Evolutionary conservation across 2,329 filamentous ascomycete genomes (phyloP), one percentile per base, ranked within the genome.

Genomic region (Fusarium torulosum): DNA sequence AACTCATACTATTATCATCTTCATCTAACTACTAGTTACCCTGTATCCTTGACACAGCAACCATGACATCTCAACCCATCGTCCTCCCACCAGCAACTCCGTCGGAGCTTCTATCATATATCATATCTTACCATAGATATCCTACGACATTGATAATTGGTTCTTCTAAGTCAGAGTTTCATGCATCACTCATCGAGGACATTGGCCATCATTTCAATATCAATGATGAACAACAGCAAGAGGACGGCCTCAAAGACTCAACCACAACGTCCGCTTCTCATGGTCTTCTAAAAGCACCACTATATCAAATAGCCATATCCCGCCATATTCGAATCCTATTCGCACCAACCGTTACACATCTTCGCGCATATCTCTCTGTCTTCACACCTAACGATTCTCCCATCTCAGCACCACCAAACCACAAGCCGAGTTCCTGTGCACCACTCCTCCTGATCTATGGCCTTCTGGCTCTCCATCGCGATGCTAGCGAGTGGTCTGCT

Each of bases 81-180:
- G 79, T 88, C 41, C 77, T 89, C 54, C 79, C 85, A 9, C 84
- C 87, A 37, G 80, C 83, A 20, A 81, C 84, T 4, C 88, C 85
- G 7, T 83, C 84, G 10, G 84, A 90, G 71, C 82, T 97, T 43
- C 82, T 97, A 46, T 81, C 85, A 52, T 85, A 89, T 74, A 78
- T 95, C 52, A 78, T 95, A 53, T 77, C 84, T 6, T 77, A 83
- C 38, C 84, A 89, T 59, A 70, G 76, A 5, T 77, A 86, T 54
- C 86, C 87, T 4, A 90, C 89, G 1, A 91, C 88, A 0, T 77
- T 97, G 44, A 77, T 97, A 60, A 80, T 97, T 64, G 94, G 93
- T 77, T 88, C 85, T 17, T 82, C 87, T 1, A 87, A 86, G 59
- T 79, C 85, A 1, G 82, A 84, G 3, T 97, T 97, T 72, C 76